Evolutionary conservation across 164 flowering plant species (phyloP), one percentile per base, ranked within the genome.

Genomic region (Annona cherimola): DNA sequence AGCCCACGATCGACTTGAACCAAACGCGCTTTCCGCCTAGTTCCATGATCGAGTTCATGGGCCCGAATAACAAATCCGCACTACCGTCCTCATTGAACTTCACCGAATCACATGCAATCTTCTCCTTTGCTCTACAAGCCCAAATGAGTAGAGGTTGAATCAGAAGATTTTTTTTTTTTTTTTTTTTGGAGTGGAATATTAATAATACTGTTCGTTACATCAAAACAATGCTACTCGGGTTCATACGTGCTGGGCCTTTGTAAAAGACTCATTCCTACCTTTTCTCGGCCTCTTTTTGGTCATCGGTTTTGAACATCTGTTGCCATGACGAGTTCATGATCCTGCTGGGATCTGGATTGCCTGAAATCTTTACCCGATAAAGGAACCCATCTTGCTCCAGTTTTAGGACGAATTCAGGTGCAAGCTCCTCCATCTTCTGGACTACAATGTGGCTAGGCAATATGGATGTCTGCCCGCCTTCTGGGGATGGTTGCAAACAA

Each of bases 1-100:
- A 71, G 45, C 73, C 67, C n/a, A 71, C 9, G 41, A 61, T 71
- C 1, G 60, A 14, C 35, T 45, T 63, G 68, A 71, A 71, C 74
- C 68, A 71, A 45, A 64, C 74, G 11, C 68, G 45, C 68, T 40
- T 71, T 35, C 35, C 35, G 19, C 60, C 73, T 4, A 60, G 61
- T 8, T 60, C 55, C 42, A 50, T 60, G 4, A 69, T 69, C 1
- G 64, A 26, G 41, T 69, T 57, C 45, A 59, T 57, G 45, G 72
- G 72, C 45, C 66, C 73, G 42, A 18, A 70, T 18, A 61, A 35
- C 16, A 60, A 70, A 54, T 70, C 73, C 8, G 66, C 66, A 70
- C 66, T 70, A 11, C 66, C 65, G 19, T 70, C 73, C 12, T 5
- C 64, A 35, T 60, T 42, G 40, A 70, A 70, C 11, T 60, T 12